Evolutionary conservation across 805 yeast species (phyloP).

Genomic region (Starmera pachycereana): DNA sequence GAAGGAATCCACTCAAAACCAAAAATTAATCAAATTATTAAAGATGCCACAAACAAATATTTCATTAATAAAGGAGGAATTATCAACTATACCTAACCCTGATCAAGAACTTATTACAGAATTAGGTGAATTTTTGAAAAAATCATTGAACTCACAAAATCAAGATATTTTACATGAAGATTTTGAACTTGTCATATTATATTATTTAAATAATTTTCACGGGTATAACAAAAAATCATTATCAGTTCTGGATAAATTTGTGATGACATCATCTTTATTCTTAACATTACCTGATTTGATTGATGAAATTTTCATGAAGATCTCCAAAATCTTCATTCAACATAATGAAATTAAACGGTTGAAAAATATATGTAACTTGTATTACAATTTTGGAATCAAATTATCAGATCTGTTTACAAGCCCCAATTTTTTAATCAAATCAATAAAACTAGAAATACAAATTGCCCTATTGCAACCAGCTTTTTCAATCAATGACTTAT

Average conservation of each 20-base stretch:
- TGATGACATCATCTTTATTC: constrained; percentile 1
- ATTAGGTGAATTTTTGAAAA: constrained; percentile 7
- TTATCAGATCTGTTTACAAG: constrained; percentile 5
- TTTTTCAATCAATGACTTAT: constrained; percentile 11
- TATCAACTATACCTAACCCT: too few species aligned
- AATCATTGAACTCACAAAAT: neutral
- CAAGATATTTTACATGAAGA: neutral
- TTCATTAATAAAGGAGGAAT: too few species aligned
- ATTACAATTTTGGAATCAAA: constrained; percentile 27
- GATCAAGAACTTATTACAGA: constrained; percentile 2
- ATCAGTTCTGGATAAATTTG: constrained; percentile 5
- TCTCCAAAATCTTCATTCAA: constrained; percentile 14
- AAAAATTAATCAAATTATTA: too few species aligned
- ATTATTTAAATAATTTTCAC: constrained; percentile 1
- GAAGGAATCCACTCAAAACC: too few species aligned
- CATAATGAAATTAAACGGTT: constrained; percentile 27
- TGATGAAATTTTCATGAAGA: constrained; percentile 5
- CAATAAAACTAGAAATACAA: constrained; percentile 23
- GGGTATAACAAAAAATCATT: neutral
- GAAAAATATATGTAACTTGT: constrained; percentile 35
- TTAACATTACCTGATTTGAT: constrained; percentile 5
- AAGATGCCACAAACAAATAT: too few species aligned
- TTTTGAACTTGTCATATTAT: constrained; percentile 1
- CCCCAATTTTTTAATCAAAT: constrained; percentile 14
- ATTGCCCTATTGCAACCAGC: constrained; percentile 7